A percentile compares a stretch with the other conserved stretches of the same genome.
Conservation (phyloP, 2,329 filamentous ascomycete species). For the Talaromyces sp. region DNA sequence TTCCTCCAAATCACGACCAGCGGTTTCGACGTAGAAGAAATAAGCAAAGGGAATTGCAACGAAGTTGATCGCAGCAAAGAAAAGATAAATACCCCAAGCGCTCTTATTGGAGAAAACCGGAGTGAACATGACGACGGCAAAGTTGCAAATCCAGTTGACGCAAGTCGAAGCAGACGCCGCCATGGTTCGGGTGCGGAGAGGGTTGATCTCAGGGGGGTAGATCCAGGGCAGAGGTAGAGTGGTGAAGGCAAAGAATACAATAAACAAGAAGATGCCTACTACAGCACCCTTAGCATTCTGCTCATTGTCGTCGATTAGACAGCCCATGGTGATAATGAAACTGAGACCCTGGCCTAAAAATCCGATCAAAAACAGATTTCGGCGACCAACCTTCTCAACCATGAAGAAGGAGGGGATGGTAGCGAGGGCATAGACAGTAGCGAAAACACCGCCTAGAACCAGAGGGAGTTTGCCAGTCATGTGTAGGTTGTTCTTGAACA, state of each 20-base stretch:
- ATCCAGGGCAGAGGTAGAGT: constrained; percentile 60
- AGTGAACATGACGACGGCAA: constrained; percentile 36
- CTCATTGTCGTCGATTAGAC: constrained; percentile 20
- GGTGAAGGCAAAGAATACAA: constrained; percentile 62
- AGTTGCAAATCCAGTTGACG: constrained; percentile 53
- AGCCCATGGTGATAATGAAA: constrained; percentile 26
- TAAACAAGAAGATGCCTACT: constrained; percentile 58
- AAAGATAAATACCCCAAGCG: constrained; percentile 32
- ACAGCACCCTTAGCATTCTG: constrained; percentile 24
- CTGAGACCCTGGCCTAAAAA: constrained; percentile 28
- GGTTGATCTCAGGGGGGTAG: constrained; percentile 48
- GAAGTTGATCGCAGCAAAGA: constrained; percentile 29
- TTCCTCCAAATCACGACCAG: constrained; percentile 30
- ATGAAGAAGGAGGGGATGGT: constrained; percentile 48
- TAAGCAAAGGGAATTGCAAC: constrained; percentile 27
- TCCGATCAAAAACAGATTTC: constrained; percentile 26
- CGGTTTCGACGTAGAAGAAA: constrained; percentile 34
- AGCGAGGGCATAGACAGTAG: constrained; percentile 46
- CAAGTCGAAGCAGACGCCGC: constrained; percentile 50
- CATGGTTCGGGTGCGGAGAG: constrained; percentile 52
- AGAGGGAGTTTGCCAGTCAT: constrained; percentile 43
- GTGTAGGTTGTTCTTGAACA: constrained; percentile 48
- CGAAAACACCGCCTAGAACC: constrained; percentile 53
- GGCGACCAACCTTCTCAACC: constrained; percentile 44
- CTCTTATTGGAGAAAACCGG: constrained; percentile 30